phyloP scores from a whole-genome alignment of 768 basidiomycete species.

The Terana coerulea region DNA sequence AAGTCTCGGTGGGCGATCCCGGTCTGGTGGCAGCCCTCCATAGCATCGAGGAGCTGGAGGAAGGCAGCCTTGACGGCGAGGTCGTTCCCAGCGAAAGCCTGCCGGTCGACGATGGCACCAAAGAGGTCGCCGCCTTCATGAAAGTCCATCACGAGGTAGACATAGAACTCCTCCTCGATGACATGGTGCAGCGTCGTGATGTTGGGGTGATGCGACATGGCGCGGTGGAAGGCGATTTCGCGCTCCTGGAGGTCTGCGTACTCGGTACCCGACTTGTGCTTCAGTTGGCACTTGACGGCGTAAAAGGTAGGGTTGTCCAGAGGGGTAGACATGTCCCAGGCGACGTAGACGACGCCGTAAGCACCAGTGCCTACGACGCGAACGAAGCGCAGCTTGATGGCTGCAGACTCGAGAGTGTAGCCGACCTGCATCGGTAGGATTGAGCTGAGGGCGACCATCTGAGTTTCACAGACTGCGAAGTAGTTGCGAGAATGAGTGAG shows the following conservation, averaged over 20 bases:
- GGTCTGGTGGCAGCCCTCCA: constrained; percentile 44
- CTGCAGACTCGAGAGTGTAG: constrained; percentile 13
- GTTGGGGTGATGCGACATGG: constrained; percentile 17
- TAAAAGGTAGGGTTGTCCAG: constrained; percentile 11
- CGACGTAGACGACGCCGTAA: constrained; percentile 27
- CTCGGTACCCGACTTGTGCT: constrained; percentile 18
- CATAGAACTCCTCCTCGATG: constrained; percentile 23
- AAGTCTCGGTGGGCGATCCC: constrained; percentile 55
- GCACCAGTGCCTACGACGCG: constrained; percentile 22
- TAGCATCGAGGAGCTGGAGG: constrained; percentile 49
- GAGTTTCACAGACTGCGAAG: too few relatives aligned
- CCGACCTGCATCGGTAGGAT: constrained; percentile 24
- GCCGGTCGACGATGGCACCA: constrained; percentile 36
- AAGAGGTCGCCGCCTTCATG: constrained; percentile 43
- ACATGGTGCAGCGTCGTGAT: constrained; percentile 23
- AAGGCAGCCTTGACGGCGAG: constrained; percentile 42
- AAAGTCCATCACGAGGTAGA: constrained; percentile 31
- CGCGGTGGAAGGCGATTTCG: constrained; percentile 22
- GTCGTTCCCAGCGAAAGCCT: constrained; percentile 38
- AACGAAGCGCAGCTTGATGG: constrained; percentile 16
- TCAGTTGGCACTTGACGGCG: constrained; percentile 26
- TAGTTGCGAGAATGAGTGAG: too few relatives aligned
- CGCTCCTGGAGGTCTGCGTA: constrained; percentile 18
- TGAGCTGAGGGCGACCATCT: constrained; percentile 23
- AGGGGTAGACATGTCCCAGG: constrained; percentile 19